Evolutionary conservation across 129 eudicot genomes (phyloP).

Genomic region (Silybum marianum): DNA sequence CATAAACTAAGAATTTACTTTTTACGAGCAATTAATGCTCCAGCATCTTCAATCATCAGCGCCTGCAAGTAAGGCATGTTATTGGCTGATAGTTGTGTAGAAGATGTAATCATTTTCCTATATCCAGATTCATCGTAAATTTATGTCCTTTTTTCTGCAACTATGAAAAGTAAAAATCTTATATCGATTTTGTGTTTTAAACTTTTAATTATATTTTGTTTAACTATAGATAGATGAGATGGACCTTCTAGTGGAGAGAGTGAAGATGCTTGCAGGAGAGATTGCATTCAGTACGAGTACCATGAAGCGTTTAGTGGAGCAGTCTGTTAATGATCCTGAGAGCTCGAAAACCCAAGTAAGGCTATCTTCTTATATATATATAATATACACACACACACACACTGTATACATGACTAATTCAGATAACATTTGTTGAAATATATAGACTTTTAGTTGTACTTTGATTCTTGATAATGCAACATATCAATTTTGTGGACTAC

Average conservation of each 20-base stretch:
- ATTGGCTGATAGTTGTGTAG: neutral
- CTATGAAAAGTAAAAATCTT: conserved; percentile 5
- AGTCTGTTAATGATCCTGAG: conserved; percentile 90
- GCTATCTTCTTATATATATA: neutral
- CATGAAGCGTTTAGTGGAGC: conserved; percentile 89
- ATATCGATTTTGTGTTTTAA: neutral
- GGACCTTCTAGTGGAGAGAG: conserved; percentile 97
- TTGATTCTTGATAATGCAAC: neutral
- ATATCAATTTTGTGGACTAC: neutral
- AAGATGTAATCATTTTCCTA: neutral
- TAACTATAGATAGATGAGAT: conserved; percentile 74
- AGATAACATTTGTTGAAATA: conserved; percentile 2
- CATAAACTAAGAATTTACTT: neutral
- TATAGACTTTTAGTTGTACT: conserved; percentile 1
- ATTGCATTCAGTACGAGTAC: conserved; percentile 93
- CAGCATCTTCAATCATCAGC: neutral
- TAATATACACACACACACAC: neutral
- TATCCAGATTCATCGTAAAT: neutral
- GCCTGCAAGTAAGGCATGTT: neutral
- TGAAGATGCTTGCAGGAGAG: conserved; percentile 98
- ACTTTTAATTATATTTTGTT: conserved; percentile 17
- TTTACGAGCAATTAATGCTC: neutral
- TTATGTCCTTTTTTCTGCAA: neutral
- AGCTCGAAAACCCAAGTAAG: conserved; percentile 66
- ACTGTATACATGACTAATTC: neutral